A percentile compares a stretch with the other conserved stretches of the same genome.
Evolutionary conservation across 352 stramenopile species (phyloP).

Genomic region (Pythium aristosporum): DNA sequence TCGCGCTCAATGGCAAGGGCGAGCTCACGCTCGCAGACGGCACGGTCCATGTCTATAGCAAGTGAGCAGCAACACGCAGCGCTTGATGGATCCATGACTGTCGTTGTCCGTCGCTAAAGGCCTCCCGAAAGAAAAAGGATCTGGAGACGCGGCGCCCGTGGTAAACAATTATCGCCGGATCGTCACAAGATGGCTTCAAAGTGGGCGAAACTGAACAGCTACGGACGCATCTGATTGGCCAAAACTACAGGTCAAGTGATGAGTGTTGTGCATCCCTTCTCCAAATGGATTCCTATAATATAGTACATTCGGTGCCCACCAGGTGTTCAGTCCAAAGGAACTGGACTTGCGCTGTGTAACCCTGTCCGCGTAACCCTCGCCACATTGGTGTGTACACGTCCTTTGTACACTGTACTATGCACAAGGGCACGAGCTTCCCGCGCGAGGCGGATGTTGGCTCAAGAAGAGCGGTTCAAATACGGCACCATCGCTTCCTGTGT

Average conservation of each 20-base stretch:
- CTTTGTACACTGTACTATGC: too few relatives aligned
- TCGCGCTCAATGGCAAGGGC: slow-evolving; percentile 70
- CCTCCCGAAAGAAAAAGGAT: neutral
- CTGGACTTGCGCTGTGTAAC: too few relatives aligned
- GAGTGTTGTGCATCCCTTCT: too few relatives aligned
- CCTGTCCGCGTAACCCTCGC: neutral
- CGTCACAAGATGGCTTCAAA: neutral
- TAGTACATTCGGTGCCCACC: neutral
- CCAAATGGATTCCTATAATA: neutral
- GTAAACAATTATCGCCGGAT: neutral
- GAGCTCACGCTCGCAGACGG: slow-evolving; percentile 68
- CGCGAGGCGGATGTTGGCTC: too few relatives aligned
- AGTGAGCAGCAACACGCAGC: slow-evolving; percentile 24
- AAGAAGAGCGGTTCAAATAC: too few relatives aligned
- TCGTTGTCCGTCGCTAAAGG: neutral
- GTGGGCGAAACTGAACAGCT: neutral
- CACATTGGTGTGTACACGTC: too few relatives aligned
- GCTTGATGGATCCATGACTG: neutral
- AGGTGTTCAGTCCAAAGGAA: neutral
- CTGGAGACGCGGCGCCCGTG: neutral
- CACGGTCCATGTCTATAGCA: slow-evolving; percentile 67
- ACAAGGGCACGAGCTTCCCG: too few relatives aligned
- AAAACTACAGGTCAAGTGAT: neutral
- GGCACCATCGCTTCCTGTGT: too few relatives aligned
- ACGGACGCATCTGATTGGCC: neutral